A percentile compares a stretch with the other conserved stretches of the same genome.
Conservation (phyloP, 2,329 filamentous ascomycete species). For the Aureobasidium sp. region DNA sequence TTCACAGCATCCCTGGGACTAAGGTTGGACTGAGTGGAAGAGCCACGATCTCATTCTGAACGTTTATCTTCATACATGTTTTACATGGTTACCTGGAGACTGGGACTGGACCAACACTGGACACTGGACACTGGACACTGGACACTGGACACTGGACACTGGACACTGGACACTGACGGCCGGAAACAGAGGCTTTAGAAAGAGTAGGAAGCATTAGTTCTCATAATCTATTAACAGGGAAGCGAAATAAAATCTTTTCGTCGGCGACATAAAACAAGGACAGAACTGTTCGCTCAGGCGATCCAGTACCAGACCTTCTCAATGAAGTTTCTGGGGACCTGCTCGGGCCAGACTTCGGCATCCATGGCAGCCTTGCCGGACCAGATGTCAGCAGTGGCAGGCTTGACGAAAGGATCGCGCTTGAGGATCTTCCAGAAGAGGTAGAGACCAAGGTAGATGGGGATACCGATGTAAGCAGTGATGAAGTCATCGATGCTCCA, state of each 20-base stretch:
- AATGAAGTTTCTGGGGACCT: slow-evolving; percentile 36
- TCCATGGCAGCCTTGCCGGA: slow-evolving; percentile 42
- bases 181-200: neutral
- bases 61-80: no score
- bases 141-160: neutral
- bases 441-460: slow-evolving; percentile 42
- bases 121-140: no score
- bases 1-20: no score
- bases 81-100: no score
- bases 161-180: no score
- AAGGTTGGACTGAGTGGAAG: no score
- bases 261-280: neutral
- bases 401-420: slow-evolving; percentile 47
- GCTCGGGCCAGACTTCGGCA: slow-evolving; percentile 39
- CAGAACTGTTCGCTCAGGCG: slow-evolving; percentile 34
- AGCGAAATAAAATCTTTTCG: slow-evolving; percentile 6
- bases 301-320: slow-evolving; percentile 46
- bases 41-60: no score
- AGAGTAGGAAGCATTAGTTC: slow-evolving; percentile 1
- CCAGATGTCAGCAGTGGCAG: slow-evolving; percentile 39
- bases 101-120: no score
- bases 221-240: neutral
- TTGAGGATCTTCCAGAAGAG: slow-evolving; percentile 59
- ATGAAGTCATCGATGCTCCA: slow-evolving; percentile 44
- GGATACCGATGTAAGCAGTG: slow-evolving; percentile 33